Evolutionary conservation across 2,329 filamentous ascomycete genomes (phyloP).

Genomic region (Beauveria sp.): DNA sequence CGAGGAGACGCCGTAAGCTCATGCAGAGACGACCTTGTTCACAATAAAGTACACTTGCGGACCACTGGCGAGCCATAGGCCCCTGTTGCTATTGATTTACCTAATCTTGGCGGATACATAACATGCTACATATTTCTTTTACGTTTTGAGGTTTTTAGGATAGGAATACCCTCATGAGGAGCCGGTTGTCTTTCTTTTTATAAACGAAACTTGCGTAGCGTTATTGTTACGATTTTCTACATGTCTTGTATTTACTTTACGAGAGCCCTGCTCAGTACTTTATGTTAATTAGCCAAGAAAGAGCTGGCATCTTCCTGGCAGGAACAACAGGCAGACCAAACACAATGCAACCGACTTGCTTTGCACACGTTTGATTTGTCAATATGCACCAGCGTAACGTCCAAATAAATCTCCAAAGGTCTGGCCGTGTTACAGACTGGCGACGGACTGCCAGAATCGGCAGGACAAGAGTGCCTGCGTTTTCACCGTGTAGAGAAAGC

Average conservation of each 20-base stretch:
- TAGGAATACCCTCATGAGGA: constrained; percentile 4
- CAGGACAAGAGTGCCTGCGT: not conserved
- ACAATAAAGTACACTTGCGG: too few relatives aligned
- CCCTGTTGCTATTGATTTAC: too few relatives aligned
- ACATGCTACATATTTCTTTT: not conserved
- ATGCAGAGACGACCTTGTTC: not conserved
- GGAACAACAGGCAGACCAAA: not conserved
- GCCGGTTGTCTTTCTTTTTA: not conserved
- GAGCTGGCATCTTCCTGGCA: not conserved
- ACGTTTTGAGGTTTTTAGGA: not conserved
- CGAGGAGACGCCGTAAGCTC: constrained; percentile 21
- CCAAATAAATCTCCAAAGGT: not conserved
- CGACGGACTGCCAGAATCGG: not conserved
- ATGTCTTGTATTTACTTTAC: not conserved
- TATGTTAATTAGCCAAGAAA: not conserved
- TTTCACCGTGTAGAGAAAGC: too few relatives aligned
- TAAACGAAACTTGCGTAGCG: not conserved
- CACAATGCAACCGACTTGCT: not conserved
- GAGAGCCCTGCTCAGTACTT: not conserved
- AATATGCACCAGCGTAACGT: not conserved
- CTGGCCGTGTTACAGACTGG: not conserved
- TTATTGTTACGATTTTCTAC: not conserved
- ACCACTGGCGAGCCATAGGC: too few relatives aligned
- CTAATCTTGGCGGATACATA: too few relatives aligned
- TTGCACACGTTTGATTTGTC: not conserved